These are phyloP conservation scores for Caloboletus inedulis DNA, from an alignment of 1,284 basidiomycete species.

Conservation along the genomic window DNA sequence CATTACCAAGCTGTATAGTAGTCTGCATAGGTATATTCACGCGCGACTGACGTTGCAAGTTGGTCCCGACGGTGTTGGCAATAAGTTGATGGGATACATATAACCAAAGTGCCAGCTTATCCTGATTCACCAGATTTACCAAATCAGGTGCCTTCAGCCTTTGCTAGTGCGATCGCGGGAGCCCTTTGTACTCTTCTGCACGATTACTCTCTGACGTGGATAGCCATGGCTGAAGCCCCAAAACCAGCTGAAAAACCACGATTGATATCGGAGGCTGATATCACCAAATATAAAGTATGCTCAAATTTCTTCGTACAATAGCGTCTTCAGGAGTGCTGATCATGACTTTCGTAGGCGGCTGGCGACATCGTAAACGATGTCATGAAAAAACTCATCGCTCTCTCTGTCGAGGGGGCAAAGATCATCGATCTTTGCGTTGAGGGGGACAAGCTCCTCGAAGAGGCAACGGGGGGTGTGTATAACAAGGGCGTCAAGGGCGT, in stretches of 20 bases:
- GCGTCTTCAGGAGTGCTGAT: constrained; percentile 9
- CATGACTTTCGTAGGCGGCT: constrained; percentile 55
- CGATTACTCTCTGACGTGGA: constrained; percentile 12
- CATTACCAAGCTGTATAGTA: constrained; percentile 29
- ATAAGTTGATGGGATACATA: background rate
- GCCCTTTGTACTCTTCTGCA: constrained; percentile 3
- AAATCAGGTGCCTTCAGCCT: constrained; percentile 24
- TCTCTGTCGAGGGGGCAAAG: constrained; percentile 79
- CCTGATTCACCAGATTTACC: constrained; percentile 14
- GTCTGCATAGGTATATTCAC: constrained; percentile 17
- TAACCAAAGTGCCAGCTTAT: background rate
- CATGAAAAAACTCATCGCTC: constrained; percentile 80
- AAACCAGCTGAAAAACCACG: constrained; percentile 45
- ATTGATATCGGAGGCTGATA: constrained; percentile 64
- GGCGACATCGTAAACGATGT: constrained; percentile 88
- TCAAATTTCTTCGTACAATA: background rate
- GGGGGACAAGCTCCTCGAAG: constrained; percentile 90
- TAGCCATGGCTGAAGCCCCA: constrained; percentile 53
- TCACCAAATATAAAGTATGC: constrained; percentile 80
- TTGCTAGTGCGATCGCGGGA: constrained; percentile 5
- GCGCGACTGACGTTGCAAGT: background rate
- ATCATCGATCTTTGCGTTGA: constrained; percentile 88
- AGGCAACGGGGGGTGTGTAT: constrained; percentile 82
- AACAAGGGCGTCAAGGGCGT: constrained; percentile 88
- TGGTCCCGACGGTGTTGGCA: background rate